Evolutionary conservation across 345 rosid genomes (phyloP), one percentile per base, ranked within the genome.

Genomic region (Moringa oleifera): DNA sequence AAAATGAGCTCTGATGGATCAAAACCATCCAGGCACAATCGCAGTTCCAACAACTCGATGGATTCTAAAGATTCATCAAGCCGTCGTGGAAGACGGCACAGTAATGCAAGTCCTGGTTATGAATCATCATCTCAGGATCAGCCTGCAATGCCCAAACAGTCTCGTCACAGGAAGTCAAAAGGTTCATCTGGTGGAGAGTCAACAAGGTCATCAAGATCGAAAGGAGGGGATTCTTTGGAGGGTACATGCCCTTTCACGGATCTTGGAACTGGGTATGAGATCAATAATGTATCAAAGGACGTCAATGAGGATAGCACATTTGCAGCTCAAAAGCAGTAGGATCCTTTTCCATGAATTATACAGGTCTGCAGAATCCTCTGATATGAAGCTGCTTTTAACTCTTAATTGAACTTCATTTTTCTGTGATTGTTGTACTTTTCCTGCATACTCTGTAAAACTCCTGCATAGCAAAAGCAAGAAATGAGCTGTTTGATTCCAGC

Each of bases 141-240:
- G 15, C 66, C 79, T 11, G 69, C 65, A 20, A 19, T 64, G 49
- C 75, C 82, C 1, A 80, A 75, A 54, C 71, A 73, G 51, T 25
- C 68, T 16, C 63, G 79, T 59, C 58, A 69, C 25, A 85, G 75
- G 77, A 82, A 79, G 59, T 65, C 84, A 1, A 85, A 75, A 50
- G 83, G 60, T 4, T 55, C 82, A 23, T 18, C 54, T 0, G 28
- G 28, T 9, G 75, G 67, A 18, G 71, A 73, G 22, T 20, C 67
- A 9, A n/a, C 73, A 6, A 69, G 62, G 54, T 49, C 77, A n/a
- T 25, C 71, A 6, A 79, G 73, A 70, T 75, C 79, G 2, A 75
- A 73, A 68, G 69, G 59, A 1, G 68, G 61, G 10, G 66, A 58
- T 50, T 54, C 65, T 58, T 71, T 52, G 12, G 7, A 72, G 31